Base-by-base conservation (phyloP, 192 early-diverging fungal species). In the Umbelopsis ramanniana region DNA sequence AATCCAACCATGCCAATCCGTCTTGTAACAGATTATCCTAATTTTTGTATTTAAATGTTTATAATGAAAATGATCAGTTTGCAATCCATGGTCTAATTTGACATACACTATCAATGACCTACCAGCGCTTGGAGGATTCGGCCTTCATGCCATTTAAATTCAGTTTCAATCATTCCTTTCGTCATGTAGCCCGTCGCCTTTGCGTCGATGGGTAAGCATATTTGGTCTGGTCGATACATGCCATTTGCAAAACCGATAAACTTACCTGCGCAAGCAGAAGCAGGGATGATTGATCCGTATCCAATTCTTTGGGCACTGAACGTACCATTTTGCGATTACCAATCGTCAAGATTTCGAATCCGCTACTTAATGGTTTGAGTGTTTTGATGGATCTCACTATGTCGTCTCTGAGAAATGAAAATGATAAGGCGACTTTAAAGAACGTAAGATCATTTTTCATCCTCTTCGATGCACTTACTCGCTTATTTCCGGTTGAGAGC, bases 271-370 rank as follows among this genome's bases (percentile, higher is more conserved):
- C 94, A 38, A 95, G 67, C 0, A 80, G 73, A 21, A 98, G 74
- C 21, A 95, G 79, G 0, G 82, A 82, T 0, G 91, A 82, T 38
- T 91, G 91, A 79, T 98, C 97, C 6, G 79, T 81, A 71, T 97
- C 95, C 74, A 97, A 76, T 74, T 98, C 97, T 9, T 93, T 80
- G 15, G 96, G 95, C 0, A 97, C 91, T 29, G 93, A 95, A 72
- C 92, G 91, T 7, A 99, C 90, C 89, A 99, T 89, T 55, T 87
- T 91, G 47, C 87, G 82, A 9, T 82, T 76, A 21, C 97, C 97
- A 77, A 98, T 88, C 33, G 76, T 81, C 11, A 98, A 69, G 14
- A 99, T 87, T 52, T 87, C 86, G 85, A 95, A 98, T n/a, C 95
- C 95, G 79, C 87, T 90, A 52, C 92, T 93, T 23, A 99, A 84